phyloP scores from a whole-genome alignment of 306 rosid genomes.

The Rubus parviflorus region DNA sequence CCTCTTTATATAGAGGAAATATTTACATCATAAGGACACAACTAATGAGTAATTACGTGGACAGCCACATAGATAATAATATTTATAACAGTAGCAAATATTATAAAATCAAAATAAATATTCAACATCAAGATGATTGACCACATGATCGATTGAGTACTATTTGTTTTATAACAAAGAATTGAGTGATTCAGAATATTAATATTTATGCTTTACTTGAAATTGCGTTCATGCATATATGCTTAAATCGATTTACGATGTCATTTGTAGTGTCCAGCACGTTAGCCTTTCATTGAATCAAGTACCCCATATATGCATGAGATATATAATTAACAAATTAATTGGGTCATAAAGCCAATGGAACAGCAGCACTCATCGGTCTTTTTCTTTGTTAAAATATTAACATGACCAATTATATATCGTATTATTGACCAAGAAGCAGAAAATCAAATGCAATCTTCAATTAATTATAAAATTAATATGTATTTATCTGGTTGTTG shows the following conservation, averaged over 20 bases:
- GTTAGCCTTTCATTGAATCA: slow-evolving; percentile 1
- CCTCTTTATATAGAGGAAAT: too few species aligned
- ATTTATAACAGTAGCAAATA: too few species aligned
- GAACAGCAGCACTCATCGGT: neutral
- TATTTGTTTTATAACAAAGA: neutral
- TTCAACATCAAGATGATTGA: neutral
- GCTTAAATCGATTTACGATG: neutral
- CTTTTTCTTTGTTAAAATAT: neutral
- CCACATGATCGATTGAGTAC: too few species aligned
- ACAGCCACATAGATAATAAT: too few species aligned
- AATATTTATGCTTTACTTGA: neutral
- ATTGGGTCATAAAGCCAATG: neutral
- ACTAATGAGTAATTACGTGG: too few species aligned
- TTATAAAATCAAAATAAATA: too few species aligned
- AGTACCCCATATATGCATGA: neutral
- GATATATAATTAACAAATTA: neutral
- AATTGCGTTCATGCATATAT: neutral
- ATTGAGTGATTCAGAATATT: neutral
- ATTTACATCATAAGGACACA: too few species aligned
- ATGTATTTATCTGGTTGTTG: neutral
- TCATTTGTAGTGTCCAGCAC: slow-evolving; percentile 14
- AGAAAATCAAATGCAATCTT: slow-evolving; percentile 5
- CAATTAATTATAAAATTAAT: neutral
- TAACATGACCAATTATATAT: neutral
- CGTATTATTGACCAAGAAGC: neutral